phyloP scores from a whole-genome alignment of 352 stramenopile genomes.

The Phytophthora kernoviae region DNA sequence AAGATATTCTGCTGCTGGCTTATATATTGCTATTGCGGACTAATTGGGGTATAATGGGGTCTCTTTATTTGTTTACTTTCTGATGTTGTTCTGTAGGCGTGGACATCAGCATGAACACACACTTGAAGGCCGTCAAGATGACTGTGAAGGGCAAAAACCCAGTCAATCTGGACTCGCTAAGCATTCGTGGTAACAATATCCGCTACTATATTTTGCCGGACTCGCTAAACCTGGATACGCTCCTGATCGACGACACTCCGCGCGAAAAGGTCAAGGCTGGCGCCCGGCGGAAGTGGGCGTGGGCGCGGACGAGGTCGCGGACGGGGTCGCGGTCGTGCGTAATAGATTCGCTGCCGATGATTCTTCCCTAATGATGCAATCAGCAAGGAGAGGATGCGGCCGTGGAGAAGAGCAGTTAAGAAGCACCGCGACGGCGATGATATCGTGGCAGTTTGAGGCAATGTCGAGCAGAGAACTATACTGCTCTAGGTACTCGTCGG shows the following conservation, averaged over 20 bases:
- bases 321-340: slow-evolving; percentile 60
- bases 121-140: slow-evolving; percentile 99
- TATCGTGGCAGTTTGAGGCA: slow-evolving; percentile 8
- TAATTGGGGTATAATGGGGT: slow-evolving; percentile 4
- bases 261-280: slow-evolving; percentile 93
- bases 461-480: slow-evolving; percentile 4
- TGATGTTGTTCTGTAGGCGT: slow-evolving; percentile 75
- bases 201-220: slow-evolving; percentile 94
- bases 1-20: background rate
- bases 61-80: slow-evolving; percentile 3
- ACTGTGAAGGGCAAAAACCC: slow-evolving; percentile 98
- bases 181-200: slow-evolving; percentile 99
- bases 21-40: background rate
- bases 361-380: slow-evolving; percentile 5
- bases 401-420: slow-evolving; percentile 13
- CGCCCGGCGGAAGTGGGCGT: slow-evolving; percentile 64
- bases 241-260: slow-evolving; percentile 98
- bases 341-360: slow-evolving; percentile 21
- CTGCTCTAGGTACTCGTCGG: slow-evolving; percentile 2
- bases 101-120: slow-evolving; percentile 99
- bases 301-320: slow-evolving; percentile 82
- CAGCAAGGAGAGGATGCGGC: background rate
- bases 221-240: slow-evolving; percentile 98
- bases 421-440: slow-evolving; percentile 15
- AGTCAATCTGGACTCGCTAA: slow-evolving; percentile 96